Percentiles rank a stretch among this genome's conserved stretches.
These are phyloP conservation scores for Fusarium chaquense DNA, from an alignment of 2,329 filamentous ascomycete genomes.

Conservation along the genomic window DNA sequence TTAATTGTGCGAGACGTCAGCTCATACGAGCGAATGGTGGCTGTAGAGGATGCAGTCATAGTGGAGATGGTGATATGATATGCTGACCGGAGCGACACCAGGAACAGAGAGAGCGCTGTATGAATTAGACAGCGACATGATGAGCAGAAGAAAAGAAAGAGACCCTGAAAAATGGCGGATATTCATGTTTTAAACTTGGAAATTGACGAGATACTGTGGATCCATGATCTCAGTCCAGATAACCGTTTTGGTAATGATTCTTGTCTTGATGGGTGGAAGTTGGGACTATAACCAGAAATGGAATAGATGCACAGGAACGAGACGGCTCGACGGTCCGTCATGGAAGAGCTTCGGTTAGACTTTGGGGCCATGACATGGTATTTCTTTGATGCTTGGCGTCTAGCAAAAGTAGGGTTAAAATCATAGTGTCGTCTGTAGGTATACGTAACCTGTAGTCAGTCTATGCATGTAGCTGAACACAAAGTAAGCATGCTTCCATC, in stretches of 20 bases:
- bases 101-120: constrained; percentile 1
- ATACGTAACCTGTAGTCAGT: not conserved
- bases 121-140: constrained; percentile 6
- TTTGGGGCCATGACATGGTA: constrained; percentile 1
- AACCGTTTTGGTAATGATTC: constrained; percentile 1
- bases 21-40: constrained; percentile 36
- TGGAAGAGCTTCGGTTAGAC: constrained; percentile 22
- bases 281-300: constrained; percentile 24
- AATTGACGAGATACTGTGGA: constrained; percentile 10
- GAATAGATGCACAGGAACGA: constrained; percentile 5
- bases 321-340: constrained; percentile 15
- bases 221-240: not conserved
- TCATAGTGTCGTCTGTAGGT: not conserved
- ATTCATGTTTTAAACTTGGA: not conserved
- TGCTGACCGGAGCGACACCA: constrained; percentile 18
- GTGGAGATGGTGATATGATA: constrained; percentile 5
- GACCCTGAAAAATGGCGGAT: not conserved
- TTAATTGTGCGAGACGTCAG: constrained; percentile 29
- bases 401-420: not conserved
- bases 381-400: not conserved
- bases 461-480: not conserved
- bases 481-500: constrained; percentile 5
- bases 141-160: not conserved
- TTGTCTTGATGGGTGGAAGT: not conserved
- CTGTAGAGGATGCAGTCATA: constrained; percentile 33